Percentiles rank a stretch among this genome's conserved stretches.
phyloP scores from a whole-genome alignment of 2,329 filamentous ascomycete genomes.

The Sclerotinia borealis region DNA sequence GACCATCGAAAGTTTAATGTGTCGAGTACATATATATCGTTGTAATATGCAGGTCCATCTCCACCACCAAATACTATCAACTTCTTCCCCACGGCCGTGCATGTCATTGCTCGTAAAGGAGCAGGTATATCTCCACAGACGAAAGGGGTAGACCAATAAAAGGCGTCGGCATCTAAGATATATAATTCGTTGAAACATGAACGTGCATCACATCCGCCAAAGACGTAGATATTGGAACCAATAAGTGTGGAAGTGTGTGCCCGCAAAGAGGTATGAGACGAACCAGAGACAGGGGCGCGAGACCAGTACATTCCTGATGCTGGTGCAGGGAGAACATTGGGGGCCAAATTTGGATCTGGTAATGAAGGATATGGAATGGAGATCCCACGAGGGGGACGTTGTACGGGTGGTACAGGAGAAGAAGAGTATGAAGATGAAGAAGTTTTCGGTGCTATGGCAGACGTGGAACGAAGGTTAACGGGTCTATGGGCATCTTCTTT shows the following conservation, averaged over 20 bases:
- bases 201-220: slow-evolving; percentile 61
- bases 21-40: slow-evolving; percentile 66
- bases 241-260: slow-evolving; percentile 63
- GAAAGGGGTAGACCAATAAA: slow-evolving; percentile 61
- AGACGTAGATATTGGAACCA: slow-evolving; percentile 61
- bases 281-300: slow-evolving; percentile 56
- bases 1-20: slow-evolving; percentile 64
- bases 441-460: slow-evolving; percentile 30
- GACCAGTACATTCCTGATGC: slow-evolving; percentile 71
- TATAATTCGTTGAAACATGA: slow-evolving; percentile 66
- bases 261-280: slow-evolving; percentile 53
- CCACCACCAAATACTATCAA: slow-evolving; percentile 64
- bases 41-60: slow-evolving; percentile 65
- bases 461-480: slow-evolving; percentile 45
- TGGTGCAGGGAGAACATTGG: slow-evolving; percentile 56
- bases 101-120: slow-evolving; percentile 65
- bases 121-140: slow-evolving; percentile 59
- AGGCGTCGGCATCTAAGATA: slow-evolving; percentile 63
- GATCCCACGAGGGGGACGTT: slow-evolving; percentile 29
- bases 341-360: slow-evolving; percentile 48
- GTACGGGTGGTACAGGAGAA: slow-evolving; percentile 24
- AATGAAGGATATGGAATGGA: slow-evolving; percentile 51
- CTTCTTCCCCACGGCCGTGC: slow-evolving; percentile 65
- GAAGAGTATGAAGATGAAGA: slow-evolving; percentile 15
- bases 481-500: slow-evolving; percentile 35